These are phyloP conservation scores for Cercospora janseana DNA, from an alignment of 2,329 filamentous ascomycete species.

Conservation along the genomic window DNA sequence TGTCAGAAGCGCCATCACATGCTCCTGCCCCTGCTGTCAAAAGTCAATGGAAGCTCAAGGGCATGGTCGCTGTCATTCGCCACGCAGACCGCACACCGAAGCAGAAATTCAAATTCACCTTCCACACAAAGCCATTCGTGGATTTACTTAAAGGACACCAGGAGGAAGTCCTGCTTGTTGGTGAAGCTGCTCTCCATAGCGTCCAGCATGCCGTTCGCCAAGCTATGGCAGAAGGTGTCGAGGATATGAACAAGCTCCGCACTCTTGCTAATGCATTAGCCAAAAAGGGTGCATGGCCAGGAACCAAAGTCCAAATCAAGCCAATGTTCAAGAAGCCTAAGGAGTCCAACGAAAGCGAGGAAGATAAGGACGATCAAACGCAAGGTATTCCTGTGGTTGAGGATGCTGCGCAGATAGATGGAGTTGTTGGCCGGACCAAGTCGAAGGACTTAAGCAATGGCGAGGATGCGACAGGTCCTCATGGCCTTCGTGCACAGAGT, in stretches of 20 bases:
- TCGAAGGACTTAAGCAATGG: constrained; percentile 25
- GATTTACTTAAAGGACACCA: constrained; percentile 91
- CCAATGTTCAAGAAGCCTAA: constrained; percentile 95
- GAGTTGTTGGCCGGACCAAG: background rate
- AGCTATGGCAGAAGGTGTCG: constrained; percentile 73
- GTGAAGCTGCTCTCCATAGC: constrained; percentile 82
- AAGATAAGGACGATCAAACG: constrained; percentile 52
- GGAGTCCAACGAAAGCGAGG: constrained; percentile 23
- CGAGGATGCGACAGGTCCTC: constrained; percentile 37
- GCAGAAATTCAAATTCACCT: constrained; percentile 99
- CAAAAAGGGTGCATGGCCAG: constrained; percentile 90
- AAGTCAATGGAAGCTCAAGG: constrained; percentile 96
- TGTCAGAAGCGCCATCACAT: constrained; percentile 29
- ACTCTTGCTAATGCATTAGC: constrained; percentile 80
- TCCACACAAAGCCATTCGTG: constrained; percentile 94
- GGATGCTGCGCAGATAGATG: constrained; percentile 5
- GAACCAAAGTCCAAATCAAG: constrained; percentile 98
- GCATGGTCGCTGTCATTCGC: constrained; percentile 91
- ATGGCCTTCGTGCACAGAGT: constrained; percentile 50
- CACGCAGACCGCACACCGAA: constrained; percentile 97
- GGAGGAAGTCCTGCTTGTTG: constrained; percentile 91
- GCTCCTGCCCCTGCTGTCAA: constrained; percentile 63
- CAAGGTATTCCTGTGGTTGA: constrained; percentile 18
- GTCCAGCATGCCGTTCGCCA: constrained; percentile 84
- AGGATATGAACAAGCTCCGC: constrained; percentile 84